Base-by-base conservation (phyloP, 495 filamentous ascomycete species). In the Penicillium herquei region DNA sequence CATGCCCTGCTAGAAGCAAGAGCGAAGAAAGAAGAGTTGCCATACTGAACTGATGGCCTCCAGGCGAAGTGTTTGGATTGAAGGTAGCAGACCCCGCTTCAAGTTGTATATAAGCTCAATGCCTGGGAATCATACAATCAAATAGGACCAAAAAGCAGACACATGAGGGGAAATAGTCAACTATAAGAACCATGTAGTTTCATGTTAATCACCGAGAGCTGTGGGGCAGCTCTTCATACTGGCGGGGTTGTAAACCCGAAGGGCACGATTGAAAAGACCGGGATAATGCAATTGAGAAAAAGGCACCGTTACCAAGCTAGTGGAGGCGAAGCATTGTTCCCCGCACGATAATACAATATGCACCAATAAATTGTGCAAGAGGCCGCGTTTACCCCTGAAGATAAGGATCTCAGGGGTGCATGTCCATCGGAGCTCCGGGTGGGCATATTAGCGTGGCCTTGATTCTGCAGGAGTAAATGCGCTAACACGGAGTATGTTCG, bases 341-440 rank as follows among this genome's bases (percentile, higher is more conserved):
- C 41, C 57, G 52, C 47, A 45, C 30, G 51, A 51, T 18, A 30
- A 58, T 59, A 51, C 48, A 59, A 55, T 13, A 35, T 49, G 10
- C 55, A 42, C 4, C 41, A 14, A 16, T 34, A 39, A 49, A 51
- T 57, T 49, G 26, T 48, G 55, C 34, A 35, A 37, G n/a, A 53
- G 48, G 49, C 39, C 53, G 48, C 37, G 39, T 56, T 50, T 51
- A 56, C 58, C 58, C 57, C 58, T 55, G 52, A 55, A 52, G 57
- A 60, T 60, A 60, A 60, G 57, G 49, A 13, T 26, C 21, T 26
- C 21, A 26, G 21, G 21, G 21, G 21, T 26, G 21, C 21, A 44
- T 12, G 31, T 35, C 51, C 51, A 44, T 43, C 51, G 51, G 51
- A 52, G 39, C 16, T 52, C 51, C 51, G 51, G 18, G 6, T 12